These are phyloP conservation scores for Celoporthe dispersa DNA, from an alignment of 2,329 filamentous ascomycete genomes.

Conservation along the genomic window DNA sequence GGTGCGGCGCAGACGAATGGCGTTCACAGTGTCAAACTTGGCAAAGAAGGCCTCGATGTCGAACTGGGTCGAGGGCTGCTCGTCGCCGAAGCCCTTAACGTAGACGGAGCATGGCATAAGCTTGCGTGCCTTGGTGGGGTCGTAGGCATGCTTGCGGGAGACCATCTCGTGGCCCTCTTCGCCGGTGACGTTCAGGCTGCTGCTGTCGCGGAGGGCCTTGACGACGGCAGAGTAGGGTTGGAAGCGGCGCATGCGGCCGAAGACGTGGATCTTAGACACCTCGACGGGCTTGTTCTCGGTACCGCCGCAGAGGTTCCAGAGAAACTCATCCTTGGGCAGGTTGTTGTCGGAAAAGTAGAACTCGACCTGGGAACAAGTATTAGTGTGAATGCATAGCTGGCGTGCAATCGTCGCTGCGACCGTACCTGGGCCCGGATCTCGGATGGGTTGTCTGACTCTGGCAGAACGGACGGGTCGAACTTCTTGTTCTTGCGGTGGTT, in stretches of 20 bases:
- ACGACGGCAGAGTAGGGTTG: slow-evolving; percentile 84
- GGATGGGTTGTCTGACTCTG: slow-evolving; percentile 75
- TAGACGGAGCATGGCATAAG: slow-evolving; percentile 80
- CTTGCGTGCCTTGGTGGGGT: slow-evolving; percentile 62
- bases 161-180: slow-evolving; percentile 72
- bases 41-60: slow-evolving; percentile 93
- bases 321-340: slow-evolving; percentile 84
- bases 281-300: slow-evolving; percentile 80
- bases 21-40: slow-evolving; percentile 76
- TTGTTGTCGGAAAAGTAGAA: slow-evolving; percentile 97
- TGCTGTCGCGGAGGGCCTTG: slow-evolving; percentile 77
- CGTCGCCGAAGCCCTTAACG: slow-evolving; percentile 90
- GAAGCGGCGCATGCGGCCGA: slow-evolving; percentile 97
- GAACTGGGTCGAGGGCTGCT: slow-evolving; percentile 83
- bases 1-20: slow-evolving; percentile 83
- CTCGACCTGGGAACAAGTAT: slow-evolving; percentile 69
- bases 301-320: slow-evolving; percentile 79
- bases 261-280: slow-evolving; percentile 77
- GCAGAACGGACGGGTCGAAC: slow-evolving; percentile 69
- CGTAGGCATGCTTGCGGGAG: slow-evolving; percentile 76
- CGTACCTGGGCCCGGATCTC: slow-evolving; percentile 83
- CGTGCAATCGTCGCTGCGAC: neutral
- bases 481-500: slow-evolving; percentile 64
- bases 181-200: slow-evolving; percentile 60
- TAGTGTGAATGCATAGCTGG: slow-evolving; percentile 19